These are phyloP conservation scores for Populus pruinosa DNA, from an alignment of 345 rosid genomes.

Conservation along the genomic window DNA sequence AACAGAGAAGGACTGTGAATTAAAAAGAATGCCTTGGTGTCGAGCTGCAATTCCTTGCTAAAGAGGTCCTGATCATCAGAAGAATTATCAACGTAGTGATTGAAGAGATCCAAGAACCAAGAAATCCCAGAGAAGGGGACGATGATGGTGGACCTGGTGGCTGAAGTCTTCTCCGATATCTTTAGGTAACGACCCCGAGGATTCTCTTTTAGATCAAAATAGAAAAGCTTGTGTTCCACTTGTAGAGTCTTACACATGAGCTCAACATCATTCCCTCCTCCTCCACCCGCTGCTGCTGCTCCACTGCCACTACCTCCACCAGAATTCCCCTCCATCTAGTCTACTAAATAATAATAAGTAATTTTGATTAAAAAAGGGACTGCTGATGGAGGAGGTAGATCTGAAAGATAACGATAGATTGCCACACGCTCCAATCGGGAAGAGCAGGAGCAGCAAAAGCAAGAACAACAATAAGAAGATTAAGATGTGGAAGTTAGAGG, in stretches of 20 bases:
- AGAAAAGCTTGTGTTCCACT: conserved; percentile 95
- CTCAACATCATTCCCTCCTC: conserved; percentile 69
- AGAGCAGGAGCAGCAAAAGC: neutral
- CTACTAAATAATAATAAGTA: neutral
- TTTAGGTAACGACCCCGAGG: conserved; percentile 93
- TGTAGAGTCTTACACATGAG: conserved; percentile 92
- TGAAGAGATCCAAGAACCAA: conserved; percentile 98
- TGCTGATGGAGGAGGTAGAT: neutral
- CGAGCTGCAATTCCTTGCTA: conserved; percentile 96
- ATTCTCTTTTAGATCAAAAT: conserved; percentile 93
- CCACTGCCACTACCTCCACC: conserved; percentile 20
- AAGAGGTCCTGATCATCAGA: conserved; percentile 85
- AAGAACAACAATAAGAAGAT: too few relatives aligned
- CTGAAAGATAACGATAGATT: neutral
- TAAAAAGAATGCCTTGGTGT: conserved; percentile 60
- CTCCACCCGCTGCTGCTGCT: conserved; percentile 38
- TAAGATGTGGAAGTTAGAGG: neutral
- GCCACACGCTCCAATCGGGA: neutral
- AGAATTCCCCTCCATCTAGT: conserved; percentile 56
- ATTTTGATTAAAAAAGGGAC: neutral
- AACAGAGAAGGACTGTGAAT: neutral
- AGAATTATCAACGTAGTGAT: conserved; percentile 64
- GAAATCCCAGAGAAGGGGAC: conserved; percentile 95
- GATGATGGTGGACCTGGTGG: conserved; percentile 96
- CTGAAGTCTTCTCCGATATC: conserved; percentile 97